These are phyloP conservation scores for Volvariella volvacea DNA, from an alignment of 1,284 basidiomycete species.

Conservation along the genomic window DNA sequence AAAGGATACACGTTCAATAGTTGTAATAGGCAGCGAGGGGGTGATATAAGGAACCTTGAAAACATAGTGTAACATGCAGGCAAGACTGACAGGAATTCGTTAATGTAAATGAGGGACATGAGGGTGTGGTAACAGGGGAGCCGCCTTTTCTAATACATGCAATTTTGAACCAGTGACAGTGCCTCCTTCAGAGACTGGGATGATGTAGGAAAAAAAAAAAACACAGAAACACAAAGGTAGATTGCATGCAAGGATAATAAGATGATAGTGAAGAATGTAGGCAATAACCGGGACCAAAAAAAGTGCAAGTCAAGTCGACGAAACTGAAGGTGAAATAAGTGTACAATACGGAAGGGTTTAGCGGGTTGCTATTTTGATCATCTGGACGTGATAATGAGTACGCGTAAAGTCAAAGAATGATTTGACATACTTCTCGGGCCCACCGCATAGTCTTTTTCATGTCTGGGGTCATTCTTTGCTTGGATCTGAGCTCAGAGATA, in stretches of 20 bases:
- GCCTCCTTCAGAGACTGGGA: slow-evolving; percentile 52
- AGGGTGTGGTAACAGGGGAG: too few relatives aligned
- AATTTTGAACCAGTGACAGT: slow-evolving; percentile 37
- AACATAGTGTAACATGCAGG: too few relatives aligned
- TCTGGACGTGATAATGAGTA: slow-evolving; percentile 30
- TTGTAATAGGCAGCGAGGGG: too few relatives aligned
- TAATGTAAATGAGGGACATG: too few relatives aligned
- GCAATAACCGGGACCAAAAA: slow-evolving; percentile 16
- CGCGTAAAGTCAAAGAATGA: background rate
- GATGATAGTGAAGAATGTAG: slow-evolving; percentile 14
- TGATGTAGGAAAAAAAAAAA: slow-evolving; percentile 2
- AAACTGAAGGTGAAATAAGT: slow-evolving; percentile 13
- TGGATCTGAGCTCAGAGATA: slow-evolving; percentile 66
- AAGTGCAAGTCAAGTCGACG: slow-evolving; percentile 14
- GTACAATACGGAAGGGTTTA: slow-evolving; percentile 29
- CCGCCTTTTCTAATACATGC: slow-evolving; percentile 34
- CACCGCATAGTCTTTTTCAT: slow-evolving; percentile 78
- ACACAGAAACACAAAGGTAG: slow-evolving; percentile 24
- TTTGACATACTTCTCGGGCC: slow-evolving; percentile 67
- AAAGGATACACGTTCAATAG: too few relatives aligned
- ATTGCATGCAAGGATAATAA: slow-evolving; percentile 35
- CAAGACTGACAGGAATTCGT: too few relatives aligned
- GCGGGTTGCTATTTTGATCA: slow-evolving; percentile 65
- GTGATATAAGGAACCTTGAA: too few relatives aligned
- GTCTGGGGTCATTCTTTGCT: slow-evolving; percentile 59